Percentiles rank a stretch among this genome's conserved stretches.
Evolutionary conservation across 2,329 filamentous ascomycete species (phyloP).

Genomic region (Aciculosporium take): DNA sequence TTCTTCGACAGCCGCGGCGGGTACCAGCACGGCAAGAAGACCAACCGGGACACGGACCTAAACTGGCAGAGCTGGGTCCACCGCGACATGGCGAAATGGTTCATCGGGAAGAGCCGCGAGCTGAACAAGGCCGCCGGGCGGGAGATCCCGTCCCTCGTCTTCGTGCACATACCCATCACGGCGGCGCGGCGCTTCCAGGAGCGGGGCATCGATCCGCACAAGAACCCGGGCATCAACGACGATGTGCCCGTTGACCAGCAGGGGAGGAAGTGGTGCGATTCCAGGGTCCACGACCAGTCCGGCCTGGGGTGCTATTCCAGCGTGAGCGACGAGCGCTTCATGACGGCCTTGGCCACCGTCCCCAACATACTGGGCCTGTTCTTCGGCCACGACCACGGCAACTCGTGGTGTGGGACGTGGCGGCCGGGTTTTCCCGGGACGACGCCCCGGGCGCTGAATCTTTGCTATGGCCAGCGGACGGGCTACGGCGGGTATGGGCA

Average conservation of each 20-base stretch:
- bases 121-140: slow-evolving; percentile 18
- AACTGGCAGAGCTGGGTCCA: slow-evolving; percentile 34
- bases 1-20: slow-evolving; percentile 58
- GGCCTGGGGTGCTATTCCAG: slow-evolving; percentile 26
- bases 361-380: slow-evolving; percentile 43
- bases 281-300: not conserved
- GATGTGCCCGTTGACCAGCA: slow-evolving; percentile 26
- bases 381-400: slow-evolving; percentile 51
- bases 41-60: slow-evolving; percentile 15
- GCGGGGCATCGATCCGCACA: slow-evolving; percentile 17
- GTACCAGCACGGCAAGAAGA: slow-evolving; percentile 27
- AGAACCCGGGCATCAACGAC: slow-evolving; percentile 31
- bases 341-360: slow-evolving; percentile 42
- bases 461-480: slow-evolving; percentile 49
- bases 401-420: slow-evolving; percentile 43
- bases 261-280: slow-evolving; percentile 27
- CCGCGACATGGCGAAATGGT: slow-evolving; percentile 29
- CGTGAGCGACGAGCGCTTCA: slow-evolving; percentile 44
- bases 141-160: slow-evolving; percentile 29
- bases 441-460: slow-evolving; percentile 27
- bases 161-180: slow-evolving; percentile 33
- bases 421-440: slow-evolving; percentile 21
- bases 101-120: slow-evolving; percentile 18
- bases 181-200: slow-evolving; percentile 24
- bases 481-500: slow-evolving; percentile 57